phyloP scores from a whole-genome alignment of 768 basidiomycete genomes.

The Cystofilobasidium bisporidii region DNA sequence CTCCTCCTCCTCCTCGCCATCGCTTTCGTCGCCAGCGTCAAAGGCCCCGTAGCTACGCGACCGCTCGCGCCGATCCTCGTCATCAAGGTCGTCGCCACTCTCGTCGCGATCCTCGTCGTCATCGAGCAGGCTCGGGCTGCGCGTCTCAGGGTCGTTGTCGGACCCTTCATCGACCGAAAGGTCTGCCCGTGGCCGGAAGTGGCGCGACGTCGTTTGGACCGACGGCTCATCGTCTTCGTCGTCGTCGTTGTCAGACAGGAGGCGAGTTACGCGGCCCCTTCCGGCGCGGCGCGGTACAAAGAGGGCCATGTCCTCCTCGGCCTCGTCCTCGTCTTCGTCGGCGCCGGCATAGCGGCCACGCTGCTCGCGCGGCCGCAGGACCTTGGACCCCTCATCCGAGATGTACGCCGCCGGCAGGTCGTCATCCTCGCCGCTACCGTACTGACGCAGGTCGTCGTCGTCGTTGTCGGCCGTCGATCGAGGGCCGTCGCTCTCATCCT shows the following conservation, averaged over 20 bases:
- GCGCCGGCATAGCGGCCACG: background rate
- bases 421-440: constrained; percentile 1
- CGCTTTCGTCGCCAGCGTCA: background rate
- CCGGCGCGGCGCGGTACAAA: too few species aligned
- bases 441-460: background rate
- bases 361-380: background rate
- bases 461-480: background rate
- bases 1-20: too few species aligned
- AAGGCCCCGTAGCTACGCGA: background rate
- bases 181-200: background rate
- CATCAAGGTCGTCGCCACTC: background rate
- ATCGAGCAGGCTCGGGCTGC: background rate
- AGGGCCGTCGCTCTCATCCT: too few species aligned
- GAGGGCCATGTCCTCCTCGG: too few species aligned
- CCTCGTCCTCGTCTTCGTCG: background rate
- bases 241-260: too few species aligned
- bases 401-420: background rate
- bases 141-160: background rate
- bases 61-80: background rate
- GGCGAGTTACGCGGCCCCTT: too few species aligned
- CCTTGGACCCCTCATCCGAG: background rate
- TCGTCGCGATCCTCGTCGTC: constrained; percentile 1
- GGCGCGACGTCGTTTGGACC: background rate
- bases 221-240: background rate
- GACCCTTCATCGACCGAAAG: background rate